phyloP scores from a whole-genome alignment of 768 basidiomycete species.

The Rhodotorula babjevae region DNA sequence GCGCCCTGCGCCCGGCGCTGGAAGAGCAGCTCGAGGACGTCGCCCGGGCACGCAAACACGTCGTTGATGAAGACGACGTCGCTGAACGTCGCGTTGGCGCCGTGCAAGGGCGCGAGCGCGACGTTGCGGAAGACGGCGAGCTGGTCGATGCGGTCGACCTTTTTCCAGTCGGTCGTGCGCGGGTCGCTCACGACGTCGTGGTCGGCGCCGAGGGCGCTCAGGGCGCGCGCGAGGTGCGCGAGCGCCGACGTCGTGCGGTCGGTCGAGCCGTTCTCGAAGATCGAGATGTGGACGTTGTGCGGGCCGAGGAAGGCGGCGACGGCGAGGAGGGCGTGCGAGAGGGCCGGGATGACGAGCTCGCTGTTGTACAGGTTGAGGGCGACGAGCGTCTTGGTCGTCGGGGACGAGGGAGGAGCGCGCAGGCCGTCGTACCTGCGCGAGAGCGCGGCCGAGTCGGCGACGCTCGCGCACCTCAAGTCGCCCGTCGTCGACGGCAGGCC shows the following conservation, averaged over 20 bases:
- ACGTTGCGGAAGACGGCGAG: constrained; percentile 42
- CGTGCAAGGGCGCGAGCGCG: constrained; percentile 40
- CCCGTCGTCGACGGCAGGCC: not conserved
- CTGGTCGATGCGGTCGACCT: constrained; percentile 43
- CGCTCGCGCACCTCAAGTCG: not conserved
- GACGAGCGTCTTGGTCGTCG: constrained; percentile 12
- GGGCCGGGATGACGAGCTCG: constrained; percentile 36
- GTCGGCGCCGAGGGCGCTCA: constrained; percentile 19
- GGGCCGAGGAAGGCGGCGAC: constrained; percentile 38
- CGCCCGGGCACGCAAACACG: constrained; percentile 37
- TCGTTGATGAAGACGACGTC: constrained; percentile 44
- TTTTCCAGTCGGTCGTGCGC: constrained; percentile 35
- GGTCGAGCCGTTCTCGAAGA: constrained; percentile 43
- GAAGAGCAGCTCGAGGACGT: constrained; percentile 37
- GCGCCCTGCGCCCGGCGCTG: constrained; percentile 35
- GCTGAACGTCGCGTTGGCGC: not conserved
- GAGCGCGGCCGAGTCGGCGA: not conserved
- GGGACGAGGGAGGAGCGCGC: not conserved
- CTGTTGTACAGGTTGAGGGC: constrained; percentile 44
- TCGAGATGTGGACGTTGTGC: constrained; percentile 39
- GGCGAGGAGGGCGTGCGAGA: constrained; percentile 34
- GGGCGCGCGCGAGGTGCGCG: constrained; percentile 29
- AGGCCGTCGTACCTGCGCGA: constrained; percentile 5
- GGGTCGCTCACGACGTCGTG: constrained; percentile 40
- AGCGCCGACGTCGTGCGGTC: constrained; percentile 43